Evolutionary conservation across 257 asterid genomes (phyloP).

Genomic region (Rauvolfia tetraphylla): DNA sequence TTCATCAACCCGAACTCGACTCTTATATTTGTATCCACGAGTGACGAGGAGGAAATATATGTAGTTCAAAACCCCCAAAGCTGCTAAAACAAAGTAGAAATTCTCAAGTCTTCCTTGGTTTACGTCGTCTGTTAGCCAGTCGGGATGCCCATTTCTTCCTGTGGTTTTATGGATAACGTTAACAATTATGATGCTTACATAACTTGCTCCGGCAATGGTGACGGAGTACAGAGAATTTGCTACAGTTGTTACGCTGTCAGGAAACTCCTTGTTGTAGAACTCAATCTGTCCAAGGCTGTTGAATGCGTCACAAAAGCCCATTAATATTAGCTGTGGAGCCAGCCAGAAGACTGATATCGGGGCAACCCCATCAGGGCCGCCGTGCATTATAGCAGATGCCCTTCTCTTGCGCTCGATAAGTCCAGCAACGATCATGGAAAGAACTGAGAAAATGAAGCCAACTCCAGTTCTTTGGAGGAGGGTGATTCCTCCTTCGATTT

Average conservation of each 20-base stretch:
- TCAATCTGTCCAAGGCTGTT: slow-evolving; percentile 80
- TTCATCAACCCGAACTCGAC: slow-evolving; percentile 31
- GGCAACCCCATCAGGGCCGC: slow-evolving; percentile 34
- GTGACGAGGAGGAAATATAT: slow-evolving; percentile 54
- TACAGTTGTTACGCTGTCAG: slow-evolving; percentile 70
- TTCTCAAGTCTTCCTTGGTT: slow-evolving; percentile 61
- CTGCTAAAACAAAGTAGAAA: slow-evolving; percentile 53
- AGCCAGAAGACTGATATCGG: slow-evolving; percentile 73
- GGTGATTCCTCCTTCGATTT: slow-evolving; percentile 71
- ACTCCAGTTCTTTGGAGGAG: slow-evolving; percentile 75
- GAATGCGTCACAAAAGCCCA: slow-evolving; percentile 91
- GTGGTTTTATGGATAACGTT: slow-evolving; percentile 64
- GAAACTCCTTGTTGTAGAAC: slow-evolving; percentile 80
- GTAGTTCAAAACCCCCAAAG: slow-evolving; percentile 56
- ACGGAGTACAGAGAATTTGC: slow-evolving; percentile 77
- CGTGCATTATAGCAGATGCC: slow-evolving; percentile 33
- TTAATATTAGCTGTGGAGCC: slow-evolving; percentile 75
- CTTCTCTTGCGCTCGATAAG: slow-evolving; percentile 56
- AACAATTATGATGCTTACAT: slow-evolving; percentile 54
- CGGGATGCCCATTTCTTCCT: slow-evolving; percentile 48
- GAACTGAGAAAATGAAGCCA: slow-evolving; percentile 63
- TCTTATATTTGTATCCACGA: slow-evolving; percentile 56
- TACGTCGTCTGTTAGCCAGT: slow-evolving; percentile 69
- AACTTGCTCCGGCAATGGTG: slow-evolving; percentile 60
- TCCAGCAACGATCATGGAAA: slow-evolving; percentile 72